Evolutionary conservation across 2,329 filamentous ascomycete species (phyloP).

Genomic region (Dendrostoma leiphaemia): DNA sequence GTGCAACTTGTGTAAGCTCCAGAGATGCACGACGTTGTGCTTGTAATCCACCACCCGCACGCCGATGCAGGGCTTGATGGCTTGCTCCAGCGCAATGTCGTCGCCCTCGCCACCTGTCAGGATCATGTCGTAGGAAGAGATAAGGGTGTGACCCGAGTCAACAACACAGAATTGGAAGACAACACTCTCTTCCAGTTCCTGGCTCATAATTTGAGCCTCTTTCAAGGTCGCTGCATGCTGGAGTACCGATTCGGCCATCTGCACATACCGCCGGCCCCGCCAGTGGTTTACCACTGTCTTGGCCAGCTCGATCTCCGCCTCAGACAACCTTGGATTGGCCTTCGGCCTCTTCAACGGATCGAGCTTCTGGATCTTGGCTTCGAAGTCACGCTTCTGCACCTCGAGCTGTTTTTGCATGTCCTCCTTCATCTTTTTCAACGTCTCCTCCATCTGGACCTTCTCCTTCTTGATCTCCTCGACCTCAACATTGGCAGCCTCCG

Average conservation of each 20-base stretch:
- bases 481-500: conserved; percentile 73
- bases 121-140: conserved; percentile 95
- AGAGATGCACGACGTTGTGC: conserved; percentile 80
- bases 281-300: conserved; percentile 69
- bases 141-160: conserved; percentile 81
- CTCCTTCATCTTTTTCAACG: conserved; percentile 72
- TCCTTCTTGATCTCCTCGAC: conserved; percentile 81
- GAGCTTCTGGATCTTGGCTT: conserved; percentile 78
- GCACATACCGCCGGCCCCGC: conserved; percentile 82
- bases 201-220: conserved; percentile 97
- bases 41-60: conserved; percentile 90
- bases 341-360: conserved; percentile 61
- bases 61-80: conserved; percentile 85
- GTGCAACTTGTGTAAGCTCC: conserved; percentile 91
- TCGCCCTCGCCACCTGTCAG: conserved; percentile 86
- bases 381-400: conserved; percentile 79
- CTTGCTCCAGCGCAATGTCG: conserved; percentile 76
- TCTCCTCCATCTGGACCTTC: conserved; percentile 82
- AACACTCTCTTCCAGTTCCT: conserved; percentile 88
- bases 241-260: conserved; percentile 88
- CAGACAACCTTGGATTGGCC: conserved; percentile 63
- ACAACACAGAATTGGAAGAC: conserved; percentile 94
- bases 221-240: conserved; percentile 87
- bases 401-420: conserved; percentile 87
- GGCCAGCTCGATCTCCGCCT: conserved; percentile 70